These are phyloP conservation scores for Apiospora marii DNA, from an alignment of 2,329 filamentous ascomycete species.

Conservation along the genomic window DNA sequence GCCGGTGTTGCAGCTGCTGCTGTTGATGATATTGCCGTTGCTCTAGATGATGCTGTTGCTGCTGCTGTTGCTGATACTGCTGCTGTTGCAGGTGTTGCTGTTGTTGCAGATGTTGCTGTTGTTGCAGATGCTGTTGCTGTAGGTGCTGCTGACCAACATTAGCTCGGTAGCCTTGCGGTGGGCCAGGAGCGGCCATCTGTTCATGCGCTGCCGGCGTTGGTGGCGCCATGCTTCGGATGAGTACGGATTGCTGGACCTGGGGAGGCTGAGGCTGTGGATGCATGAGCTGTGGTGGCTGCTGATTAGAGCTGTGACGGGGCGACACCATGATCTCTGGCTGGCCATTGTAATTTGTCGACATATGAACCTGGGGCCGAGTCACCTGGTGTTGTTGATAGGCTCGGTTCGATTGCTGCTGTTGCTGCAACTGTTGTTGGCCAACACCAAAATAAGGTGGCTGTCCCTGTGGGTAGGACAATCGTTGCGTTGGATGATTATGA, in stretches of 20 bases:
- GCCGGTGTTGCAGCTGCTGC: constrained; percentile 28
- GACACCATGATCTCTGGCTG: constrained; percentile 31
- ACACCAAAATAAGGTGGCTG: constrained; percentile 22
- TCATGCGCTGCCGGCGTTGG: constrained; percentile 46
- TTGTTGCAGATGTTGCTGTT: neutral
- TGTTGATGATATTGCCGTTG: constrained; percentile 27
- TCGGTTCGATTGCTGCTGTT: constrained; percentile 6
- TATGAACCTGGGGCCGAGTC: constrained; percentile 37
- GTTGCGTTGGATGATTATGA: constrained; percentile 59
- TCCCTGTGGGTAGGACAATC: constrained; percentile 48
- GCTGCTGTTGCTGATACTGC: constrained; percentile 37
- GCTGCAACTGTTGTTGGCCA: constrained; percentile 10
- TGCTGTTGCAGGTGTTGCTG: constrained; percentile 30
- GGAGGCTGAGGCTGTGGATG: constrained; percentile 62
- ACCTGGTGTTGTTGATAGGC: constrained; percentile 35
- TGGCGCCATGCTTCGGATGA: constrained; percentile 50
- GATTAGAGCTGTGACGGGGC: constrained; percentile 41
- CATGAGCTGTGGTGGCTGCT: constrained; percentile 42
- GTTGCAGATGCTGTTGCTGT: constrained; percentile 13
- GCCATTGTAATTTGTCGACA: constrained; percentile 35
- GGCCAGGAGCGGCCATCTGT: constrained; percentile 26
- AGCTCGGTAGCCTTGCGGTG: constrained; percentile 24
- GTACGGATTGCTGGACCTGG: constrained; percentile 61
- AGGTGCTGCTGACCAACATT: constrained; percentile 19
- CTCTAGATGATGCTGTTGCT: constrained; percentile 34